phyloP scores from a whole-genome alignment of 352 stramenopile genomes.

The Globisporangium abappressorium region DNA sequence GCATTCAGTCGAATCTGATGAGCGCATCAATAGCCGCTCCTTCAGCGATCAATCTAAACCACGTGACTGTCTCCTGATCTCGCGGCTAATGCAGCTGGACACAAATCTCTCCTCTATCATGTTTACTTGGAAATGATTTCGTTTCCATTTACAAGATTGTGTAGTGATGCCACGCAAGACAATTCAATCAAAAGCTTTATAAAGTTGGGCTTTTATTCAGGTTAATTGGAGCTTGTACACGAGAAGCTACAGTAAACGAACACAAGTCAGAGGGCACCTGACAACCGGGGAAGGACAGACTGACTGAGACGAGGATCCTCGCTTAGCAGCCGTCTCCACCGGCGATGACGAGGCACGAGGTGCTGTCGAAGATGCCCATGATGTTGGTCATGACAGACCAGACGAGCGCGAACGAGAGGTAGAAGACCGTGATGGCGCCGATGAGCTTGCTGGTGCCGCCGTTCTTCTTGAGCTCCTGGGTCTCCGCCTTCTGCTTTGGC shows the following conservation, averaged over 20 bases:
- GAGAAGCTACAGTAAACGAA: background rate
- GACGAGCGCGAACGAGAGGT: background rate
- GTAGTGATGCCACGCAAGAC: too few relatives aligned
- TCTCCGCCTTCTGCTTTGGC: background rate
- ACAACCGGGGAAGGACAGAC: background rate
- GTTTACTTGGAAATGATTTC: too few relatives aligned
- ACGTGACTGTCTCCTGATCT: too few relatives aligned
- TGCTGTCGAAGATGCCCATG: background rate
- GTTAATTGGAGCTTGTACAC: too few relatives aligned
- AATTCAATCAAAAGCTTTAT: too few relatives aligned
- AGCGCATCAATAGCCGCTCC: too few relatives aligned
- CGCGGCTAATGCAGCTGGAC: too few relatives aligned
- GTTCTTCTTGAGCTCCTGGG: background rate
- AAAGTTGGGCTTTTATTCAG: too few relatives aligned
- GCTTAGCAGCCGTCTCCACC: background rate
- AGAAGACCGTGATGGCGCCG: background rate
- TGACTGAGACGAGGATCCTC: background rate
- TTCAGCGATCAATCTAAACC: too few relatives aligned
- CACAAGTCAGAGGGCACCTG: background rate
- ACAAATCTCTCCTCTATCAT: too few relatives aligned
- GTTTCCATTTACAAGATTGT: too few relatives aligned
- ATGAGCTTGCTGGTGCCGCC: background rate
- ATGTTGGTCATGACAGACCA: background rate
- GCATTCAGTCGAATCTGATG: too few relatives aligned
- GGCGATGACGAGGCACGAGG: background rate